phyloP scores from a whole-genome alignment of 2,329 filamentous ascomycete species.

The Cladosporium sp. region DNA sequence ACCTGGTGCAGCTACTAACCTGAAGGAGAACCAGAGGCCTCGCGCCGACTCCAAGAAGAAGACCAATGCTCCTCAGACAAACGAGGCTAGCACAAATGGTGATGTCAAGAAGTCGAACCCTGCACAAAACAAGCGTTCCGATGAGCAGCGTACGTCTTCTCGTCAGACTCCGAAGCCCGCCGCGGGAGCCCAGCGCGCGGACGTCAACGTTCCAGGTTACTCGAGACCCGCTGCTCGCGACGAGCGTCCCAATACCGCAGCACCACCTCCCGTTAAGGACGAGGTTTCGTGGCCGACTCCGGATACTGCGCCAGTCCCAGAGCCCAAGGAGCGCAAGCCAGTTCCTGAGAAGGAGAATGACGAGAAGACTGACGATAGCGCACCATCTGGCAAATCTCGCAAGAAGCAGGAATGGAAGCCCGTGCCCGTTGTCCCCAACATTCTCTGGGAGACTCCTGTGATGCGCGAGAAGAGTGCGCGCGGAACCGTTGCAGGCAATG shows the following conservation, averaged over 20 bases:
- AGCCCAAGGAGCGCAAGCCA: constrained; percentile 76
- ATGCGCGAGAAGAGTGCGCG: constrained; percentile 37
- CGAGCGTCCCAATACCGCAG: constrained; percentile 30
- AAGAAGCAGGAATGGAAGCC: constrained; percentile 84
- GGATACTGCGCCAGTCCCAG: constrained; percentile 60
- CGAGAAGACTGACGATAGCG: constrained; percentile 63
- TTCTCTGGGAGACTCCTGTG: constrained; percentile 80
- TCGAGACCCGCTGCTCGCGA: constrained; percentile 25
- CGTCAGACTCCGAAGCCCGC: constrained; percentile 8
- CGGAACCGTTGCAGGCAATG: constrained; percentile 45
- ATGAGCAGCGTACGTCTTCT: constrained; percentile 12
- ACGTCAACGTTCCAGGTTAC: constrained; percentile 18
- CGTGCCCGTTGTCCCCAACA: constrained; percentile 78
- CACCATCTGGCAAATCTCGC: constrained; percentile 55
- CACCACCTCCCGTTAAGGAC: constrained; percentile 70
- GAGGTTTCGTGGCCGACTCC: constrained; percentile 87
- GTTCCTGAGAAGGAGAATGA: constrained; percentile 67
- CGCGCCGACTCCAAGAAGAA: constrained; percentile 32
- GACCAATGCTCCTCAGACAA: constrained; percentile 25
- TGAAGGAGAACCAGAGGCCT: constrained; percentile 36
- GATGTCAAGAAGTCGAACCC: constrained; percentile 28
- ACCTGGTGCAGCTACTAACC: constrained; percentile 17
- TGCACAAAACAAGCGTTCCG: constrained; percentile 14
- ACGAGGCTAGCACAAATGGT: constrained; percentile 18
- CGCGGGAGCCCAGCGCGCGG: constrained; percentile 9